Base-by-base conservation (phyloP, 805 yeast species). In the Candida qinlingensis region DNA sequence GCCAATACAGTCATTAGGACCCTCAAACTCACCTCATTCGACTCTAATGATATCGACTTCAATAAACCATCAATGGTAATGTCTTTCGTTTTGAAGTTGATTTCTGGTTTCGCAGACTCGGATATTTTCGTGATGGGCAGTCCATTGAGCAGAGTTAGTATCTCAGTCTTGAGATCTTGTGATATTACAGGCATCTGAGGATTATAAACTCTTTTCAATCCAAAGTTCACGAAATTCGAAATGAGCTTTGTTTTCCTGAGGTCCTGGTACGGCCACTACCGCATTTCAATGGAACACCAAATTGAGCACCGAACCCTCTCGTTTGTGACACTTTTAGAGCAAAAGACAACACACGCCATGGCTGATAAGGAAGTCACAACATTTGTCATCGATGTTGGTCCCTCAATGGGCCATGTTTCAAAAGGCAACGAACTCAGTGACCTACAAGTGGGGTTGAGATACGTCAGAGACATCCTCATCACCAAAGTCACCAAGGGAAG, bases 361-460 rank as follows among this genome's bases (percentile, higher is more conserved):
- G 50, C 50, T 19, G 50, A 47, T 11, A 47, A 47, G 13, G 50
- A 47, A 19, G 44, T 47, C 13, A 43, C 50, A 1, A 40, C 49
- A 6, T 79, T 75, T 53, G 67, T 80, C 8, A 69, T 79, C 12
- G 87, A 82, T 58, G 64, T 74, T 11, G 71, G 77, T 9, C 67
- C 69, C 36, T 55, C 67, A 13, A 65, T 75, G 79, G 64, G 64
- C 44, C 45, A 57, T 19, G 43, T 50, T 41, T 39, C 56, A 54
- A 43, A 53, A 54, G 63, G 63, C 26, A 46, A 70, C 57, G 53
- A 63, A 48, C 19, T 61, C 53, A 66, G 65, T 37, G 68, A 69
- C 51, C 54, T 73, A 10, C 69, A 64, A 5, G 54, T 59, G n/a
- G 70, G 73, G 6, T 53, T 74, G 49, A 60, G 63, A 26, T 79